Evolutionary conservation across 306 rosid genomes (phyloP), one percentile per base, ranked within the genome.

Genomic region (Carpinus viminea): DNA sequence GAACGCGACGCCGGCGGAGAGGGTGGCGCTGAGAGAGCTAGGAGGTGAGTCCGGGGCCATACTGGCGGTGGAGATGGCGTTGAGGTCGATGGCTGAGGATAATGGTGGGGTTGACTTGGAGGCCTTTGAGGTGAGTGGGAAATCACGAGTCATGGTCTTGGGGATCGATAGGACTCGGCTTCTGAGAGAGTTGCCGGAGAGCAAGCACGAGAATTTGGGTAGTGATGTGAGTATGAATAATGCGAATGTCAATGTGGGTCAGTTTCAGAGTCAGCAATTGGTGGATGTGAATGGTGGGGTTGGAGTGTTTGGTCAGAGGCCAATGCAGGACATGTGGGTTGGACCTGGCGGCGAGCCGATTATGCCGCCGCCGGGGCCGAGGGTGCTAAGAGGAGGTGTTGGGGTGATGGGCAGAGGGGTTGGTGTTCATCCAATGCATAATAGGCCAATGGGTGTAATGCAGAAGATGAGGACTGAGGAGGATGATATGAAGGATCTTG

Each of bases 121-220:
- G 85, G 97, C 87, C 83, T 96, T 93, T 84, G 98, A 90, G 68
- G 94, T 91, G 68, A 93, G 93, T 83, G 99, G 98, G 28, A 93
- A 91, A 76, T 88, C 98, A 0, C 81, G 98, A 69, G 89, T 96
- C 43, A 90, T 93, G 97, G 98, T 96, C 70, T 78, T 90, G 75
- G 89, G 76, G 50, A 91, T 90, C 59, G 93, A 96, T 60, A 79
- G 98, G 69, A 93, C 90, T 21, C 87, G 94, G 77, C 92, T 96
- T 20, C 56, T 93, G 70, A 90, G 88, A 83, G 98, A 96, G 74
- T 83, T 96, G 86, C 98, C 98, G 0, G 98, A 91, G 72, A 90
- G 89, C 68, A 89, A 88, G 51, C 87, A 74, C 21, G 78, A 75
- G 28, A 90, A 61, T 18, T 83, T 84, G 46, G 86, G 75, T 72